These are phyloP conservation scores for Rugonectria rugulosa DNA, from an alignment of 2,329 filamentous ascomycete genomes.

Conservation along the genomic window DNA sequence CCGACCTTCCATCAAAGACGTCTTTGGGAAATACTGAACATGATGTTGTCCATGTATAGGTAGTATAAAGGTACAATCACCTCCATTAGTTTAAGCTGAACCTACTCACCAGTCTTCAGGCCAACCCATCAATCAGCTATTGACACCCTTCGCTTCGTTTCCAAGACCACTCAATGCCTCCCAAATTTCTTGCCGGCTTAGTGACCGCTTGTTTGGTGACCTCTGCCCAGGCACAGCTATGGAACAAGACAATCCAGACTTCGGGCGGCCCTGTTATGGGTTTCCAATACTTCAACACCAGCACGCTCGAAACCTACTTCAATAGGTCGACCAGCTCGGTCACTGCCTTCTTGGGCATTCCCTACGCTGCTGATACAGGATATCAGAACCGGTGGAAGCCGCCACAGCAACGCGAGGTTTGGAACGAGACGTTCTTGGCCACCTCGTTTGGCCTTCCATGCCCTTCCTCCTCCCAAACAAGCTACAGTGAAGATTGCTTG, in stretches of 20 bases:
- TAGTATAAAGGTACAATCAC: too few species aligned
- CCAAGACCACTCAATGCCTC: too few species aligned
- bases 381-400: conserved; percentile 11
- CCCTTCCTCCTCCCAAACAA: background rate
- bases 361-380: conserved; percentile 6
- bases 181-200: too few species aligned
- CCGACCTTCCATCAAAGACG: too few species aligned
- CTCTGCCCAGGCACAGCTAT: background rate
- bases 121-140: too few species aligned
- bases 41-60: too few species aligned
- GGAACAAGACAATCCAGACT: background rate
- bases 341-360: conserved; percentile 5
- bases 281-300: conserved; percentile 5
- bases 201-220: too few species aligned
- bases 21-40: too few species aligned
- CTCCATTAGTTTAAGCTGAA: too few species aligned
- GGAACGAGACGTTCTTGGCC: conserved; percentile 8
- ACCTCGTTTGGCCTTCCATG: background rate
- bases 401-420: background rate
- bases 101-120: too few species aligned
- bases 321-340: background rate
- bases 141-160: too few species aligned
- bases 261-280: background rate
- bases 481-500: conserved; percentile 13
- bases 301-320: background rate